Conservation (phyloP, 2,329 filamentous ascomycete genomes). For the Epichloe glyceriae region DNA sequence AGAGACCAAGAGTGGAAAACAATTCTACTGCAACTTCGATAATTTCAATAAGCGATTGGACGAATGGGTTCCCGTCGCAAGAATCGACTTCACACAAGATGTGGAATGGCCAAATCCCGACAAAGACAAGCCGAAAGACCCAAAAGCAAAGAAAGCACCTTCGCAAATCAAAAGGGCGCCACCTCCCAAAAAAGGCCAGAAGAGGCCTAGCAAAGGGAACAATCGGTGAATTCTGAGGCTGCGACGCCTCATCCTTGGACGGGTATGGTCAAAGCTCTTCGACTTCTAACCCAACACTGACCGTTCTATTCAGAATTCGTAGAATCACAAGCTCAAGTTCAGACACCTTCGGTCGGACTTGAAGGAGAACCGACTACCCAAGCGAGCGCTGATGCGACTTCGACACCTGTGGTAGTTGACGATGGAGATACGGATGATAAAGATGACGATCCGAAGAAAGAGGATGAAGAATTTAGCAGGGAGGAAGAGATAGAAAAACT, state of each 20-base stretch:
- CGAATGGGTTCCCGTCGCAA: conserved; percentile 77
- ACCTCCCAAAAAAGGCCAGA: conserved; percentile 45
- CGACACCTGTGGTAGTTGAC: conserved; percentile 32
- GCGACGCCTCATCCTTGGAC: conserved; percentile 41
- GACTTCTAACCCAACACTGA: not conserved
- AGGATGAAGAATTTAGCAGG: conserved; percentile 51
- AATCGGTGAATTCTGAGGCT: conserved; percentile 39
- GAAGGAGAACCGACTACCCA: conserved; percentile 33
- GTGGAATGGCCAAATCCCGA: conserved; percentile 95
- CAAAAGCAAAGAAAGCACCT: conserved; percentile 58
- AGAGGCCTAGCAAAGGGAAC: conserved; percentile 42
- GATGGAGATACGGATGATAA: conserved; percentile 44
- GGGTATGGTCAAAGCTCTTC: conserved; percentile 14
- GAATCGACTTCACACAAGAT: conserved; percentile 78
- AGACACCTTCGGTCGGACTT: conserved; percentile 27
- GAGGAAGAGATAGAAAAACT: conserved; percentile 96
- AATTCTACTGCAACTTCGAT: conserved; percentile 95
- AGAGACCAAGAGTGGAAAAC: conserved; percentile 74
- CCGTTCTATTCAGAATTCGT: conserved; percentile 25
- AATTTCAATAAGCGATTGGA: conserved; percentile 82
- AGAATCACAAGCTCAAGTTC: conserved; percentile 32
- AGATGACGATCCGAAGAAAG: conserved; percentile 30
- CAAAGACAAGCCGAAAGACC: conserved; percentile 64
- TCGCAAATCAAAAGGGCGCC: conserved; percentile 46
- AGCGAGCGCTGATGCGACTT: conserved; percentile 29